Base-by-base conservation (phyloP, 2,329 filamentous ascomycete species). In the Cercospora berteroae region DNA sequence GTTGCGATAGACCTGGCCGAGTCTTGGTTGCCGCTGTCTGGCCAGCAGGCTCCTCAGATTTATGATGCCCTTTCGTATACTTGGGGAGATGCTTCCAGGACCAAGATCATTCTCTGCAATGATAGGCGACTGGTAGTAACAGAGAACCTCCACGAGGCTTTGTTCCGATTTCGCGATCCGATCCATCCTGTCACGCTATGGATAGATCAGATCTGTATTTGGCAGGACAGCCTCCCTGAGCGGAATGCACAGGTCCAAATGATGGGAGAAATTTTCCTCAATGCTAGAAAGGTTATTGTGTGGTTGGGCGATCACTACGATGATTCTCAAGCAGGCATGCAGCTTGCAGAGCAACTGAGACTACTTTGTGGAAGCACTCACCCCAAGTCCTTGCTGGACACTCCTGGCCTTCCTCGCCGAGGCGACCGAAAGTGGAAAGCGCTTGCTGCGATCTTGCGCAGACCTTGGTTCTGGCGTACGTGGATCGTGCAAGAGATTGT, bases 401-500 rank as follows among this genome's bases (percentile, higher is more conserved):
- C 60, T n/a, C 70, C 72, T 57, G 73, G 73, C n/a, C 68, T 76
- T 3, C 76, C 74, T 12, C 67, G 65, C 52, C 65, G 65, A 59
- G 74, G 72, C 27, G 71, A 73, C 29, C 69, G 67, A 44, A 65
- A 71, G 27, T 75, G 74, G 73, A 73, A 67, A 62, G 75, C 74
- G 16, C 65, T 76, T 8, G 70, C 71, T 4, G 71, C 69, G 10
- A 68, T 76, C 3, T 64, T 77, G 13, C 64, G 70, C n/a, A 56
- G 74, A 57, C 74, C 74, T 2, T 76, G 76, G 74, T 77, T 77
- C 61, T 71, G 66, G 66, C 60, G 73, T 13, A 75, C 74, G 7
- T 77, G 75, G 76, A 68, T 77, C 16, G 72, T 77, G 10, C 74
- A 77, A 64, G 74, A 77, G 67, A 74, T 77, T 1, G 74, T 74